A percentile compares a stretch with the other conserved stretches of the same genome.
Conservation (phyloP, 2,329 filamentous ascomycete species). For the Talaromyces sp. region DNA sequence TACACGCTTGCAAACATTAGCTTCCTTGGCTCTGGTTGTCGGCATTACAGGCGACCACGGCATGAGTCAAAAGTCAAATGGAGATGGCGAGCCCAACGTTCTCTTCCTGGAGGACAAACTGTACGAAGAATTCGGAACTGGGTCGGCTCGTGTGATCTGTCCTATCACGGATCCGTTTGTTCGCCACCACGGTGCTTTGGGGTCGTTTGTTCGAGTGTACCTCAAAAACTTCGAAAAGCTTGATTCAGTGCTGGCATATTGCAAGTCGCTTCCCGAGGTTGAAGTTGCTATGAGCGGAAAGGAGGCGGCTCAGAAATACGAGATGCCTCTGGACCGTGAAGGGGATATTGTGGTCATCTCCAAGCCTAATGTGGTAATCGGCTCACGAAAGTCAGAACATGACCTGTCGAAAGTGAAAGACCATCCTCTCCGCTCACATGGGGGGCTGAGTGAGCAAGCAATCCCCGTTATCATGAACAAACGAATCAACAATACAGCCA, state of each 20-base stretch:
- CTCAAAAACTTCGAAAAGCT: slow-evolving; percentile 28
- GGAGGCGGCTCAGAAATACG: slow-evolving; percentile 36
- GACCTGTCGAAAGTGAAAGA: slow-evolving; percentile 35
- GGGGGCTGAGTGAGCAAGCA: slow-evolving; percentile 42
- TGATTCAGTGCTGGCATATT: slow-evolving; percentile 32
- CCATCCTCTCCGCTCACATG: slow-evolving; percentile 43
- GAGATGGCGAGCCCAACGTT: slow-evolving; percentile 38
- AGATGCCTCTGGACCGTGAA: slow-evolving; percentile 44
- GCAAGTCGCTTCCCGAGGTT: slow-evolving; percentile 33
- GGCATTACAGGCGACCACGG: slow-evolving; percentile 47
- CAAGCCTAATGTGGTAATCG: slow-evolving; percentile 39
- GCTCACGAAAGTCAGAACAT: slow-evolving; percentile 36
- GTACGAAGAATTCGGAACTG: slow-evolving; percentile 31
- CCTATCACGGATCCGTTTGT: slow-evolving; percentile 49
- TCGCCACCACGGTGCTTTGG: slow-evolving; percentile 45
- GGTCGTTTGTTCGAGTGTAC: slow-evolving; percentile 45
- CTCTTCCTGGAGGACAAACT: slow-evolving; percentile 44
- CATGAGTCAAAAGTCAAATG: slow-evolving; percentile 44
- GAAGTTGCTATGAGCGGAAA: slow-evolving; percentile 33
- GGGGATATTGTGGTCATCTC: slow-evolving; percentile 45
- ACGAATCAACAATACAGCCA: slow-evolving; percentile 21
- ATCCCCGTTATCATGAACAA: slow-evolving; percentile 40
- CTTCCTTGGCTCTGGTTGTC: slow-evolving; percentile 37
- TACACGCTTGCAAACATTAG: slow-evolving; percentile 32
- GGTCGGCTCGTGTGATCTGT: slow-evolving; percentile 42